Base-by-base conservation (phyloP, 768 basidiomycete species). In the Hortiboletus flavorubellus region DNA sequence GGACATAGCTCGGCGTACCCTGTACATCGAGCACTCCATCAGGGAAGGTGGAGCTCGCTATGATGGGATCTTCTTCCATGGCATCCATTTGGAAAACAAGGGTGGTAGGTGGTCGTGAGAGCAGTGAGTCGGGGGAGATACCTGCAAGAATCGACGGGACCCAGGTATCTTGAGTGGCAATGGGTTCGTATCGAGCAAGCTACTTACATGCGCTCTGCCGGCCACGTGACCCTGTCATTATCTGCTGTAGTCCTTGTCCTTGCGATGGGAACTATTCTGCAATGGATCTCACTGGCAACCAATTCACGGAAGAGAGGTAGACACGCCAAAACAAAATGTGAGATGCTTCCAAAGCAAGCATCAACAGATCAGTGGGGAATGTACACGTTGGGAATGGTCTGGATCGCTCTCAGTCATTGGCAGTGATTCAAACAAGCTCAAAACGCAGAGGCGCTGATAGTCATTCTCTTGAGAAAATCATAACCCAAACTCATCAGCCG, bases 41-140 rank as follows among this genome's bases (percentile, higher is more conserved):
- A 21, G 61, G 58, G 56, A 62, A 63, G 44, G 67, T 58, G n/a
- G 62, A 46, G 39, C 49, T 60, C 42, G 40, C 53, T 49, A 71
- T 55, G 59, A 68, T 54, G 30, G 61, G 66, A 66, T 73, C 70
- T 59, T 63, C 68, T 56, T 71, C 71, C 71, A 71, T 72, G 38
- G 60, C 59, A 49, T 70, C 66, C 71, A 70, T 72, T 59, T 71
- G 49, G 49, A 41, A 38, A 48, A 42, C n/a, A 18, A 21, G 30
- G 4, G 16, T 54, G 30, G 30, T 38, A 6, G 33, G 35, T 16
- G 12, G 16, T 33, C 15, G 7, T 16, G 48, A 38, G 43, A 26
- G 30, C 15, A 2, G 9, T 2, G n/a, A 30, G 29, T 18, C 16
- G 49, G 49, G 42, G 48, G 46, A 41, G 14, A 49, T 57, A 60